Base-by-base conservation (phyloP, 352 stramenopile species). In the Phytophthora hybrid region DNA sequence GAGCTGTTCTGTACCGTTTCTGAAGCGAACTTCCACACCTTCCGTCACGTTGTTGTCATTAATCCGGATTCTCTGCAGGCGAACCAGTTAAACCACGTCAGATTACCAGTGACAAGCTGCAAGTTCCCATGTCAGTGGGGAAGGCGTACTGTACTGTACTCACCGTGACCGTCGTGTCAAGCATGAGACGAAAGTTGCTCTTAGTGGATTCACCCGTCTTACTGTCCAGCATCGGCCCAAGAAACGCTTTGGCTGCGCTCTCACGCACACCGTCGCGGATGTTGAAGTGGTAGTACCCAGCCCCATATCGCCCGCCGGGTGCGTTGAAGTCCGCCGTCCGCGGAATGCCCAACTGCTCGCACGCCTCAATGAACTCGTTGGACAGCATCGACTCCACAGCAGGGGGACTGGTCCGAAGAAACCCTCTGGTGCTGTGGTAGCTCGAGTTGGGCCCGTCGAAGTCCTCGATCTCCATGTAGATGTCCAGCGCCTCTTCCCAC, bases 281-380 rank as follows among this genome's bases (percentile, higher is more conserved):
- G 70, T 96, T 96, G 19, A 98, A 97, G 63, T 96, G 78, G 69
- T 97, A 98, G 49, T 85, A 94, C 1, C 92, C 93, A 31, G 76
- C 88, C 6, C 93, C 93, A 44, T 82, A 76, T 16, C 92, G 78
- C 16, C 80, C 82, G 8, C 64, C 66, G n/a, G 91, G 90, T 26
- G 83, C 80, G 65, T 98, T 98, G 64, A 98, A 97, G 56, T 97
- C 91, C 4, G 39, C 31, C 1, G 83, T 90, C 7, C 80, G 73
- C 13, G 80, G 83, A 5, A 96, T 84, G 0, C 90, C 90, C 21
- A 85, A 39, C 8, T 86, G 34, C 56, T 82, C 73, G 51, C 85
- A 92, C 6, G 83, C 83, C 3, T 81, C 63, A 2, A 94, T 60
- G 53, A 94, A 92, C 13, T 81, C 70, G 2, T 78, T 66, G 14